phyloP scores from a whole-genome alignment of 164 flowering plant genomes.

The Cinnamomum chago region DNA sequence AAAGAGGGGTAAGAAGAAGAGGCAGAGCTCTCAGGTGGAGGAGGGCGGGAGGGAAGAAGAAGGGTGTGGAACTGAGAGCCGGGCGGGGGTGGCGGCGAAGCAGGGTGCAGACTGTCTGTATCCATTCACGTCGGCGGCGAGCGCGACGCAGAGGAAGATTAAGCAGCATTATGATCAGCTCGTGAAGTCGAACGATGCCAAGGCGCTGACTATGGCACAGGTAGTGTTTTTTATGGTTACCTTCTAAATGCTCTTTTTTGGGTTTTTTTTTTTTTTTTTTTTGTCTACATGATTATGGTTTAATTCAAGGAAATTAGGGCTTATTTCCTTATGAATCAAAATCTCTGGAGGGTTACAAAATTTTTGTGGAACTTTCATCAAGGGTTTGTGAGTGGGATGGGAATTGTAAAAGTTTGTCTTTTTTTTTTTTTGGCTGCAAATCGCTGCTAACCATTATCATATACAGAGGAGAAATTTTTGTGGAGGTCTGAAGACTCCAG shows the following conservation, averaged over 20 bases:
- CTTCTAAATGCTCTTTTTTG: no score
- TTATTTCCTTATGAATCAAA: no score
- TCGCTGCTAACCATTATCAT: no score
- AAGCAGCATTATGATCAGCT: slow-evolving; percentile 81
- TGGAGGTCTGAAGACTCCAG: no score
- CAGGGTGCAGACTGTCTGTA: slow-evolving; percentile 45
- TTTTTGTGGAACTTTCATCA: neutral
- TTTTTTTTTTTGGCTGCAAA: no score
- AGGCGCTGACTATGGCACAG: slow-evolving; percentile 65
- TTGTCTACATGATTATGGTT: neutral
- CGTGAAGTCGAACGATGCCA: slow-evolving; percentile 57
- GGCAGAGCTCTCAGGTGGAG: slow-evolving; percentile 22
- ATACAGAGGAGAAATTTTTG: no score
- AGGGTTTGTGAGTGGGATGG: neutral
- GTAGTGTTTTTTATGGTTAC: slow-evolving; percentile 22
- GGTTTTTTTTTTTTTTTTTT: neutral
- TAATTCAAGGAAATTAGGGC: no score
- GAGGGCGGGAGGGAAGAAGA: slow-evolving; percentile 17
- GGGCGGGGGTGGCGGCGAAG: slow-evolving; percentile 17
- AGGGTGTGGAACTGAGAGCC: slow-evolving; percentile 11
- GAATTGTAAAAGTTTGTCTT: no score
- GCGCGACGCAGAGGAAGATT: slow-evolving; percentile 78
- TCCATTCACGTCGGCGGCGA: slow-evolving; percentile 67
- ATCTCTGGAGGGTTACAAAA: neutral
- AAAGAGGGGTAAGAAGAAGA: slow-evolving; percentile 40